These are phyloP conservation scores for Mesembryanthemum crystallinum DNA, from an alignment of 148 eudicot species.

Conservation along the genomic window DNA sequence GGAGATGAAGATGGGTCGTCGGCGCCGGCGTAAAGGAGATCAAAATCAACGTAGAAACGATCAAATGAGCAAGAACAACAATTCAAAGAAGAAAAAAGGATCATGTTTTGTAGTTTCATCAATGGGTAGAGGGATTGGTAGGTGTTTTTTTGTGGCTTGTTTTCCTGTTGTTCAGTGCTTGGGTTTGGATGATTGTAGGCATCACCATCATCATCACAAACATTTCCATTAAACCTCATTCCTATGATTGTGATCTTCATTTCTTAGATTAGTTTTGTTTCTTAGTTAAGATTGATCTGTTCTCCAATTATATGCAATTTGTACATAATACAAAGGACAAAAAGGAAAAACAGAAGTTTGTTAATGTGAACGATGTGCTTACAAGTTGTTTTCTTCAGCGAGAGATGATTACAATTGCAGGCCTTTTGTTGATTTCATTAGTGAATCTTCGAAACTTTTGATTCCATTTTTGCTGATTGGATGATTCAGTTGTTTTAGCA, in stretches of 20 bases:
- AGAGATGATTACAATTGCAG: no score
- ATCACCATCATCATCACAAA: conserved; percentile 15
- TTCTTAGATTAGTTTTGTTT: neutral
- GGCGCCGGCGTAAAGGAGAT: neutral
- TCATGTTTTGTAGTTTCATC: neutral
- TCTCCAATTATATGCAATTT: neutral
- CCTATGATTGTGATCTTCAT: neutral
- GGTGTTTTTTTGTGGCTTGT: conserved; percentile 17
- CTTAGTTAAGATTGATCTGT: neutral
- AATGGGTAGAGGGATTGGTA: conserved; percentile 15
- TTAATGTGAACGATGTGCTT: no score
- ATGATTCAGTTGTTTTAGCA: no score
- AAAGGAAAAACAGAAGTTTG: no score
- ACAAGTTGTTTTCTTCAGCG: no score
- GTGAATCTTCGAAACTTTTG: no score
- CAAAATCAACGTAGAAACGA: neutral
- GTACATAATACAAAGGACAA: no score
- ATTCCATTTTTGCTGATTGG: no score
- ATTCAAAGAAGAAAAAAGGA: neutral
- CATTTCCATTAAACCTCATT: neutral
- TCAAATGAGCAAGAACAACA: neutral
- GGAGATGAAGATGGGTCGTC: conserved; percentile 2
- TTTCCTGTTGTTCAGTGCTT: conserved; percentile 15
- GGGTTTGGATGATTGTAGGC: conserved; percentile 16
- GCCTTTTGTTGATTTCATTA: no score